Percentiles rank a stretch among this genome's conserved stretches.
These are phyloP conservation scores for Mycena alexandri DNA, from an alignment of 768 basidiomycete genomes.

Conservation along the genomic window DNA sequence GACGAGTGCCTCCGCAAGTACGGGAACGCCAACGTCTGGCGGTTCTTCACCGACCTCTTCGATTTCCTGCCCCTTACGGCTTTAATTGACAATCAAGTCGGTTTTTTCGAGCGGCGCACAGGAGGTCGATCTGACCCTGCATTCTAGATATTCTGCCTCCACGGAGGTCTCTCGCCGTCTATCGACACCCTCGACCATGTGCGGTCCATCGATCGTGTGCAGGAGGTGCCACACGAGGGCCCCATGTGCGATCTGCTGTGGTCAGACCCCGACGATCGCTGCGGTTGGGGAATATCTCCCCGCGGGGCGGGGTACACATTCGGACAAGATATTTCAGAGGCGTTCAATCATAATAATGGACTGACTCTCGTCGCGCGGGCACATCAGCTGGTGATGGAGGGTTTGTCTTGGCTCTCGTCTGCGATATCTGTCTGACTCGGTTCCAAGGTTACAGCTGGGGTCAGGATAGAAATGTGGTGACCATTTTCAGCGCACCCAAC, in stretches of 20 bases:
- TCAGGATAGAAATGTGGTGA: conserved; percentile 98
- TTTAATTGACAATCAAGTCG: conserved; percentile 97
- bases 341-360: conserved; percentile 99
- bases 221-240: conserved; percentile 99
- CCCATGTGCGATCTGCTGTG: conserved; percentile 99
- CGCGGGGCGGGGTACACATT: conserved; percentile 99
- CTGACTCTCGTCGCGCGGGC: conserved; percentile 95
- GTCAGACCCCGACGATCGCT: conserved; percentile 99
- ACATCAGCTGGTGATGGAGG: conserved; percentile 97
- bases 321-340: conserved; percentile 98
- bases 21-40: conserved; percentile 99
- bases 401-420: conserved; percentile 56
- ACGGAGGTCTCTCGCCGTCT: conserved; percentile 97
- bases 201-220: conserved; percentile 97
- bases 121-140: conserved; percentile 31
- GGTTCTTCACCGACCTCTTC: conserved; percentile 98
- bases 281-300: conserved; percentile 99
- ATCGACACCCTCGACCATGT: conserved; percentile 99
- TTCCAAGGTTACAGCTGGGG: conserved; percentile 92
- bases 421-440: conserved; percentile 29
- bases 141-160: conserved; percentile 95
- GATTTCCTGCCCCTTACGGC: conserved; percentile 98
- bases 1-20: conserved; percentile 99
- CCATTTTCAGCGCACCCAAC: conserved; percentile 99
- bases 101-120: conserved; percentile 52